Percentiles rank a stretch among this genome's conserved stretches.
Evolutionary conservation across 1,284 basidiomycete genomes (phyloP).

Genomic region (Chalciporus sp.): DNA sequence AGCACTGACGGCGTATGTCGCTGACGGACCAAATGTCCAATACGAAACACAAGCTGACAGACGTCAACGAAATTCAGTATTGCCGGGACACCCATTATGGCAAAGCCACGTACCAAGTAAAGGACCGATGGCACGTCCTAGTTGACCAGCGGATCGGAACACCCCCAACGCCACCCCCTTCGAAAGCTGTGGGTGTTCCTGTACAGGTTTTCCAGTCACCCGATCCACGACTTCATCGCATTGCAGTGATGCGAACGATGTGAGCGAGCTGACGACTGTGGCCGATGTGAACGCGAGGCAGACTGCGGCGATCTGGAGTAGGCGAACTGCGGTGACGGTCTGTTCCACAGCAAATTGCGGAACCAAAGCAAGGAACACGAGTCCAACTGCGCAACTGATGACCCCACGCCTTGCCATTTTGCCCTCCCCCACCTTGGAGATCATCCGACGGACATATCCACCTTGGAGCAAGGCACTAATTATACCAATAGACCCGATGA

Average conservation of each 20-base stretch:
- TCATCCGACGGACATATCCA: slow-evolving; percentile 83
- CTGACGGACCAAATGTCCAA: slow-evolving; percentile 81
- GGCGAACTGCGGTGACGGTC: slow-evolving; percentile 49
- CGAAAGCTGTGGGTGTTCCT: slow-evolving; percentile 65
- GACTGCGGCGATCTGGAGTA: slow-evolving; percentile 76
- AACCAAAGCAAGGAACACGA: slow-evolving; percentile 69
- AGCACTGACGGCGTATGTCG: slow-evolving; percentile 72
- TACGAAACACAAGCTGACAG: slow-evolving; percentile 77
- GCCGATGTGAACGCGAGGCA: slow-evolving; percentile 89
- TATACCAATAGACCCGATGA: slow-evolving; percentile 88
- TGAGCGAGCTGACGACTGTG: slow-evolving; percentile 89
- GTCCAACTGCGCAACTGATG: slow-evolving; percentile 65
- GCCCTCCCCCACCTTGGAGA: slow-evolving; percentile 71
- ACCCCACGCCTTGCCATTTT: slow-evolving; percentile 80
- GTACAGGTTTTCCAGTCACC: slow-evolving; percentile 54
- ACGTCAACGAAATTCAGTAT: neutral
- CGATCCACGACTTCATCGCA: slow-evolving; percentile 73
- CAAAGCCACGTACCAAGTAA: slow-evolving; percentile 61
- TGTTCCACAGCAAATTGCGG: slow-evolving; percentile 55
- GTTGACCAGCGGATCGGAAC: slow-evolving; percentile 86
- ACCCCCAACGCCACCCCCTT: slow-evolving; percentile 85
- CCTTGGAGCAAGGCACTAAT: slow-evolving; percentile 87
- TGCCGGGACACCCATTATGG: neutral
- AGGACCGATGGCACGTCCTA: slow-evolving; percentile 88
- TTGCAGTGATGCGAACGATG: slow-evolving; percentile 82